These are phyloP conservation scores for Nitzschia sp. DNA, from an alignment of 108 stramenopile species.

Conservation along the genomic window DNA sequence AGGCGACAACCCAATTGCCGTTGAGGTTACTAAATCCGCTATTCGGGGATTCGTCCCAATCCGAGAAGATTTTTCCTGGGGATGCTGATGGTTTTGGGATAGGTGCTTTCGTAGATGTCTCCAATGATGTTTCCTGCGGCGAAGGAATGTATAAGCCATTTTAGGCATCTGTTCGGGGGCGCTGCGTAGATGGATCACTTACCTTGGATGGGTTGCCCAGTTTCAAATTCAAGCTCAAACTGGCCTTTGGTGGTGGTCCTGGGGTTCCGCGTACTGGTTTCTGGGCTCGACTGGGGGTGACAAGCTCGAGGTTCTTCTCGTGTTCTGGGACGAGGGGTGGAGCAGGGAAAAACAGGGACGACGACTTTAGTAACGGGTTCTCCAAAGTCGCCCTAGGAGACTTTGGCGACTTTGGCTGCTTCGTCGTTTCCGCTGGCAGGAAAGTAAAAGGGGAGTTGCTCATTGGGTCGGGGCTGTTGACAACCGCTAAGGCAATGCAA, in stretches of 20 bases:
- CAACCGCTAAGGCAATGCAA: too few relatives aligned
- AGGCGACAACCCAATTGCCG: conserved; percentile 16
- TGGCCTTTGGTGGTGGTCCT: conserved; percentile 23
- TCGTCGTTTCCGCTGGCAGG: not conserved
- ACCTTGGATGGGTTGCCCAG: not conserved
- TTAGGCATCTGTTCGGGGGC: not conserved
- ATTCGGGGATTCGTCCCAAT: not conserved
- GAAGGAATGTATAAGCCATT: not conserved
- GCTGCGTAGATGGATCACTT: not conserved
- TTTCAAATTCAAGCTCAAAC: conserved; percentile 10
- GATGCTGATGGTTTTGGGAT: not conserved
- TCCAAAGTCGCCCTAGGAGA: conserved; percentile 10
- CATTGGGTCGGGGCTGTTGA: not conserved
- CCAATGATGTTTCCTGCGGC: conserved; percentile 2
- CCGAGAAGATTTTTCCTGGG: not conserved
- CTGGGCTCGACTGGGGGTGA: not conserved
- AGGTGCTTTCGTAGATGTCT: not conserved
- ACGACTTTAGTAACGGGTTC: conserved; percentile 14
- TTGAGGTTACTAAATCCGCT: not conserved
- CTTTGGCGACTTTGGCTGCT: conserved; percentile 9
- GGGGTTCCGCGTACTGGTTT: not conserved
- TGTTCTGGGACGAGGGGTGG: conserved; percentile 4
- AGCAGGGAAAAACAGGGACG: not conserved
- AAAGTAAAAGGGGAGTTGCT: not conserved
- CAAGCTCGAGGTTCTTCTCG: not conserved